Base-by-base conservation (phyloP, 768 basidiomycete species). In the Rhodotorula toruloides region DNA sequence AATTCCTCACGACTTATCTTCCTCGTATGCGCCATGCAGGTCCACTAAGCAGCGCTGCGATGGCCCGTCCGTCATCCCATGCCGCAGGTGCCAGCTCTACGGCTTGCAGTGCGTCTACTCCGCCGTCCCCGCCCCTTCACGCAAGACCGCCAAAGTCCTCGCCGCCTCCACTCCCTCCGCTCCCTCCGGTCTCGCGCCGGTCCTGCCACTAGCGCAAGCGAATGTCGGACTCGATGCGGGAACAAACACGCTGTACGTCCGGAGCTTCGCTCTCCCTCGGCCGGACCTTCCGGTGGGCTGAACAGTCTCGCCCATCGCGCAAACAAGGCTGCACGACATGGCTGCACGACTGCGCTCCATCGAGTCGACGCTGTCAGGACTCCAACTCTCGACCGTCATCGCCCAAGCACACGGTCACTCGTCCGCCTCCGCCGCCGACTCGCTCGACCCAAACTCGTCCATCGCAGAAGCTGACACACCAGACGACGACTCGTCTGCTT, bases 21-120 rank as follows among this genome's bases (percentile, higher is more conserved):
- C 48, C n/a, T 40, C 46, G 19, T 12, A 13, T 44, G 17, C 43
- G 43, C 43, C 43, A 9, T 3, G 12, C 43, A 10, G 7, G 21
- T 25, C 12, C 21, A 19, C 11, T 25, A 44, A 25, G 37, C 54
- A 58, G 57, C 25, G 32, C n/a, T 58, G 57, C 46, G 57, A 58
- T 36, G 57, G 57, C 5, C 57, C 57, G 9, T 37, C 44, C 7
- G 25, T 37, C 13, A 39, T 58, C 31, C 57, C 57, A 1, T 58
- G 57, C 32, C 46, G 57, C 25, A 32, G 57, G 10, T 58, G 57
- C 25, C n/a, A 48, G 46, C 57, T 58, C 44, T 58, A 58, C 57
- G 46, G 46, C 34, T 34, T 58, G n/a, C 31, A 12, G 21, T 58
- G 57, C 57, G 16, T 22, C 21, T 58, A 58, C 46, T n/a, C n/a